A percentile compares a stretch with the other conserved stretches of the same genome.
Evolutionary conservation across 2,329 filamentous ascomycete species (phyloP).

Genomic region (Diaporthe australafricana): DNA sequence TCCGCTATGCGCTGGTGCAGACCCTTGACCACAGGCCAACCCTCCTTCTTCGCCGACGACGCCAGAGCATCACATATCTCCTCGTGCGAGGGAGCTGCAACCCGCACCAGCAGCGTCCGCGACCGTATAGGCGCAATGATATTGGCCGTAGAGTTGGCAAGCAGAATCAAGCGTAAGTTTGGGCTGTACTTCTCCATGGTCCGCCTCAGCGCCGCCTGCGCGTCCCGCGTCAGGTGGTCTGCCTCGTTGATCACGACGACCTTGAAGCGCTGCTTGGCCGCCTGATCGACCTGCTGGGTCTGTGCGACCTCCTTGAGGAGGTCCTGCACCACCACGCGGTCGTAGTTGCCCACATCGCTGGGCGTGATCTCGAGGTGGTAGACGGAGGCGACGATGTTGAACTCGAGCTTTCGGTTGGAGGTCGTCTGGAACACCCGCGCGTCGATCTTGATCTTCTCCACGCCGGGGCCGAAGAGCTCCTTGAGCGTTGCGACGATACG

Average conservation of each 20-base stretch:
- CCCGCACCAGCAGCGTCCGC: conserved; percentile 89
- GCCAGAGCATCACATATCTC: conserved; percentile 87
- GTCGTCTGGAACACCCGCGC: conserved; percentile 95
- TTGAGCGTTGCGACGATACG: conserved; percentile 95
- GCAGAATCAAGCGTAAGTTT: conserved; percentile 88
- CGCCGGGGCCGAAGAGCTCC: conserved; percentile 93
- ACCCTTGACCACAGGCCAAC: conserved; percentile 80
- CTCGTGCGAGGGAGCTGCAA: conserved; percentile 86
- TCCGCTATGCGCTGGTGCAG: conserved; percentile 88
- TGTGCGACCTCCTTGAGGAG: conserved; percentile 97
- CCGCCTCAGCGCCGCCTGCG: conserved; percentile 90
- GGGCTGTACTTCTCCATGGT: conserved; percentile 99
- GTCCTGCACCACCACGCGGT: conserved; percentile 95
- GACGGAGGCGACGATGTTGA: conserved; percentile 97
- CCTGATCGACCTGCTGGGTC: conserved; percentile 97
- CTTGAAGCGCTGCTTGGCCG: conserved; percentile 93
- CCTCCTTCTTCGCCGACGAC: conserved; percentile 79
- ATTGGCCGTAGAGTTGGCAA: conserved; percentile 96
- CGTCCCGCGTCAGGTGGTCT: conserved; percentile 92
- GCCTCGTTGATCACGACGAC: conserved; percentile 99
- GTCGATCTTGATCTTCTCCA: conserved; percentile 99
- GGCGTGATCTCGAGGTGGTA: conserved; percentile 99
- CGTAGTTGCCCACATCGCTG: conserved; percentile 95
- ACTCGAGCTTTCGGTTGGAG: conserved; percentile 96
- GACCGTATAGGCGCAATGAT: conserved; percentile 99